Base-by-base conservation (phyloP, 2,329 filamentous ascomycete genomes). In the Hypoxylon sp. region DNA sequence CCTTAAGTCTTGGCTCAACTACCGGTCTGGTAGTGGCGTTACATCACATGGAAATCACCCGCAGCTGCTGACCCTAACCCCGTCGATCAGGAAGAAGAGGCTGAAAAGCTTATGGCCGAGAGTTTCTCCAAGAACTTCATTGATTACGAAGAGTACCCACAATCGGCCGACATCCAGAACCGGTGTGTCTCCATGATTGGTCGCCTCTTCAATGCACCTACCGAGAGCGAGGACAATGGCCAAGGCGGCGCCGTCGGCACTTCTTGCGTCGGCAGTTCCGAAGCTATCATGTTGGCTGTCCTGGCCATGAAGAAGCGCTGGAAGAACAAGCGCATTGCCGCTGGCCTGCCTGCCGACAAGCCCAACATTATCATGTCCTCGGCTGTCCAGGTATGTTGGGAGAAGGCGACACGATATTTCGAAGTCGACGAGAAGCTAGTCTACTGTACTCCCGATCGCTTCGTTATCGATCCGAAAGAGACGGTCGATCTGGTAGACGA, bases 291-390 rank as follows among this genome's bases (percentile, higher is more conserved):
- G 91, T 86, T 94, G 40, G 90, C 84, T 48, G 91, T 93, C 1
- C 84, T 98, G 37, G 95, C 95, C 74, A 97, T 98, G 94, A 98
- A 98, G 88, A 94, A 91, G 84, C 89, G 91, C 76, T 98, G 95
- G 95, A 91, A 93, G 84, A 94, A 96, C 81, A 91, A 90, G 82
- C 91, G 94, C 75, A 88, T 91, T 79, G 94, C 92, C 3, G 92
- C 89, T 74, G 95, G 94, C 68, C 96, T 97, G 84, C 88, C 94
- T 61, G 88, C 81, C 68, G 92, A 94, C 70, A 87, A 88, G 49
- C 95, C 95, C 61, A 98, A 98, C 82, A 91, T 98, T 69, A 84
- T 98, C 85, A 98, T 98, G 95, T 96, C 93, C 75, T 94, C 93
- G 27, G 95, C 95, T 33, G 95, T 98, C 1, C 95, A 98, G 82